phyloP scores from a whole-genome alignment of 2,329 filamentous ascomycete genomes.

The Monilinia aucupariae region DNA sequence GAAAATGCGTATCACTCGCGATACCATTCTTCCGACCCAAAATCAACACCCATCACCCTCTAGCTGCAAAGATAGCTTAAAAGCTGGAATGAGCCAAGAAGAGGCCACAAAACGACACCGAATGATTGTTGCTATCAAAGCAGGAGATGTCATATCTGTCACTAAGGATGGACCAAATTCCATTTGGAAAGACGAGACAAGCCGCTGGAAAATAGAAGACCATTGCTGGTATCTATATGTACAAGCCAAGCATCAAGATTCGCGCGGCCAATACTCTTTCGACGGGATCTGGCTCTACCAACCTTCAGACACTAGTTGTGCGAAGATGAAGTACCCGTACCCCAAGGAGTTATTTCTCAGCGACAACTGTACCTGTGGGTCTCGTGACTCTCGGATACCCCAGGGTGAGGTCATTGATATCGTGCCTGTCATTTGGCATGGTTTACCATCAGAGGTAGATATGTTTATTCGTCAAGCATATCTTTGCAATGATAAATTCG shows the following conservation, averaged over 20 bases:
- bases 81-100: neutral
- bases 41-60: neutral
- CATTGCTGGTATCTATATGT: conserved; percentile 68
- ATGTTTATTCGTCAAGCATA: conserved; percentile 71
- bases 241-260: conserved; percentile 45
- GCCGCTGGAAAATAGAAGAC: conserved; percentile 41
- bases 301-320: conserved; percentile 65
- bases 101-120: conserved; percentile 18
- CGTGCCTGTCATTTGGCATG: conserved; percentile 54
- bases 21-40: neutral
- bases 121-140: conserved; percentile 45
- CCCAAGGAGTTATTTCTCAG: conserved; percentile 71
- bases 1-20: conserved; percentile 5
- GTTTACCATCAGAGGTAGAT: conserved; percentile 41
- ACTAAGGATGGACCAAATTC: conserved; percentile 43
- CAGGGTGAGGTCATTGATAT: conserved; percentile 52
- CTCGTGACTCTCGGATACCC: conserved; percentile 39
- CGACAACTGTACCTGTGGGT: conserved; percentile 64
- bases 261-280: conserved; percentile 42
- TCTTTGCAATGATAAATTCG: conserved; percentile 54
- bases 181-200: conserved; percentile 49
- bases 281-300: conserved; percentile 71
- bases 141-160: conserved; percentile 47
- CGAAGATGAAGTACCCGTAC: conserved; percentile 61
- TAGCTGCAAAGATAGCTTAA: neutral